Evolutionary conservation across 2,329 filamentous ascomycete genomes (phyloP).

Genomic region (Malbranchea zuffiana): DNA sequence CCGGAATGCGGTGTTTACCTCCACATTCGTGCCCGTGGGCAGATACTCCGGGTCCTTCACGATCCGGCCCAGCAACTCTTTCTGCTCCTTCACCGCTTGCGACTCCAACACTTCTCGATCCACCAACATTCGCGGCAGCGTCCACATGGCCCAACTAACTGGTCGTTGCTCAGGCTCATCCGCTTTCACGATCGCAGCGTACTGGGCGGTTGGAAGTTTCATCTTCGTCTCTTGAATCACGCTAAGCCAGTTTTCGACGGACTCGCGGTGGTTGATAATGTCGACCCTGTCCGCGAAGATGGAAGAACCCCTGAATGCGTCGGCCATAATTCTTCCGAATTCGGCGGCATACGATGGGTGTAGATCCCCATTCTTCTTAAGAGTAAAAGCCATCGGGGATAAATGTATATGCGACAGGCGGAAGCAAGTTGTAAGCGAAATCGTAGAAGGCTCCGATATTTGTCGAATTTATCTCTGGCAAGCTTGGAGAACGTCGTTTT

Average conservation of each 20-base stretch:
- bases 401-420: no score
- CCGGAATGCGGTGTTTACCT: slow-evolving; percentile 1
- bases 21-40: background rate
- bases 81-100: background rate
- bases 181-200: background rate
- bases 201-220: slow-evolving; percentile 1
- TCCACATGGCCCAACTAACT: background rate
- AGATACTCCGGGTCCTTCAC: slow-evolving; percentile 3
- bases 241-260: background rate
- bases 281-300: no score
- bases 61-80: background rate
- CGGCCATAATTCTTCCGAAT: no score
- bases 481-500: no score
- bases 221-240: background rate
- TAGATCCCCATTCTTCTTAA: no score
- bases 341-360: no score
- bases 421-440: no score
- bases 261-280: no score
- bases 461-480: no score
- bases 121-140: background rate
- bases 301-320: no score
- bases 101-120: background rate
- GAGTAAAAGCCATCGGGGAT: no score
- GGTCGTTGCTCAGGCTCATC: background rate
- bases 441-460: no score